Evolutionary conservation across 805 yeast species (phyloP).

Genomic region (Tetrapisispora nanseiensis): DNA sequence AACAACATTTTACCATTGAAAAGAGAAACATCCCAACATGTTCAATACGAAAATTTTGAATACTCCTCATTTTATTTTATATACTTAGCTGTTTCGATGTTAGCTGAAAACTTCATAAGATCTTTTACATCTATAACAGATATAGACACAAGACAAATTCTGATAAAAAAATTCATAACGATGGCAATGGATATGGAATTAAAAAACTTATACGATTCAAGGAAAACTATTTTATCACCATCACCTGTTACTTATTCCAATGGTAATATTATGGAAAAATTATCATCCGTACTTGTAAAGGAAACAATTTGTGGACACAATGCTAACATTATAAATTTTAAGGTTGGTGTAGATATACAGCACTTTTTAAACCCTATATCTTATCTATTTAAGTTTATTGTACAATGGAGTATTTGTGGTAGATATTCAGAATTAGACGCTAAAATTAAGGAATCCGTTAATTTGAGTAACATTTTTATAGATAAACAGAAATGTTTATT

Average conservation of each 20-base stretch:
- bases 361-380: slow-evolving; percentile 28
- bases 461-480: slow-evolving; percentile 12
- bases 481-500: slow-evolving; percentile 14
- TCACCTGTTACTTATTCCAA: neutral
- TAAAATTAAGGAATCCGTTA: slow-evolving; percentile 10
- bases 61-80: slow-evolving; percentile 37
- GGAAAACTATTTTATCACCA: slow-evolving; percentile 3
- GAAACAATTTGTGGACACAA: slow-evolving; percentile 20
- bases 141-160: slow-evolving; percentile 9
- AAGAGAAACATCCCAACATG: slow-evolving; percentile 71
- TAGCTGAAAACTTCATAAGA: slow-evolving; percentile 26
- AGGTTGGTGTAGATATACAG: slow-evolving; percentile 27
- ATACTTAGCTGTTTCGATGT: slow-evolving; percentile 24
- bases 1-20: slow-evolving; percentile 48
- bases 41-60: slow-evolving; percentile 82
- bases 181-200: slow-evolving; percentile 16
- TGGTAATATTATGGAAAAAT: neutral
- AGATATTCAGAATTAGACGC: slow-evolving; percentile 19
- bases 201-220: slow-evolving; percentile 10
- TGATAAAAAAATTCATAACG: slow-evolving; percentile 12
- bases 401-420: slow-evolving; percentile 29
- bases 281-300: slow-evolving; percentile 6
- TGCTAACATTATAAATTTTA: slow-evolving; percentile 17
- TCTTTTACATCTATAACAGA: slow-evolving; percentile 20
- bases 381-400: slow-evolving; percentile 22